Conservation (phyloP, 2,329 filamentous ascomycete genomes). For the Colletotrichum abscissum region DNA sequence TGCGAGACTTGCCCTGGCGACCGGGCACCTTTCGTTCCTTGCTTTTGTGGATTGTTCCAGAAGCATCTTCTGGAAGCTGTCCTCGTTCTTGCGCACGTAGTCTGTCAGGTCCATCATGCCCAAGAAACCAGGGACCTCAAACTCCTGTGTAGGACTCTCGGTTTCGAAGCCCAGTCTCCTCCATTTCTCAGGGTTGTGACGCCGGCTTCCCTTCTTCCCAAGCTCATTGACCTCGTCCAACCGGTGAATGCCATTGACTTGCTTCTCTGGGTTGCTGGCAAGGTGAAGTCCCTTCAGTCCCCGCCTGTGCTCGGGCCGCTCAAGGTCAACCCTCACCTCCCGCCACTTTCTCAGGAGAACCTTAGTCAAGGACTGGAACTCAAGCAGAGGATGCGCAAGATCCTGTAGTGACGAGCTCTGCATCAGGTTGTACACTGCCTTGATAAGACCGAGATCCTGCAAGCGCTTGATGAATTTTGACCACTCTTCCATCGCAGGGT, state of each 20-base stretch:
- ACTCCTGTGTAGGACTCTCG: slow-evolving; percentile 88
- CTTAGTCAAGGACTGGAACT: slow-evolving; percentile 94
- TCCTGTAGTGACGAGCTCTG: slow-evolving; percentile 93
- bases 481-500: slow-evolving; percentile 77
- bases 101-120: slow-evolving; percentile 98
- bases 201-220: slow-evolving; percentile 71
- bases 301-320: slow-evolving; percentile 87
- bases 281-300: slow-evolving; percentile 88
- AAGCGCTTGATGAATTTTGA: slow-evolving; percentile 93
- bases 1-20: slow-evolving; percentile 87
- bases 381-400: slow-evolving; percentile 86
- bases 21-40: slow-evolving; percentile 80
- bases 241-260: slow-evolving; percentile 51
- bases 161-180: slow-evolving; percentile 89
- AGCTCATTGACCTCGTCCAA: slow-evolving; percentile 49
- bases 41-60: slow-evolving; percentile 87
- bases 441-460: slow-evolving; percentile 93
- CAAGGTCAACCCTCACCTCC: slow-evolving; percentile 84
- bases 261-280: slow-evolving; percentile 78
- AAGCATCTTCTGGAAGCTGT: slow-evolving; percentile 90
- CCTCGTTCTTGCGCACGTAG: slow-evolving; percentile 91
- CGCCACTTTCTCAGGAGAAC: slow-evolving; percentile 88
- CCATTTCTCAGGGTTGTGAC: slow-evolving; percentile 93
- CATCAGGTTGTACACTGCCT: slow-evolving; percentile 92
- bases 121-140: slow-evolving; percentile 86